phyloP scores from a whole-genome alignment of 108 stramenopile species.

The Cyclotella choctawhatcheeana region DNA sequence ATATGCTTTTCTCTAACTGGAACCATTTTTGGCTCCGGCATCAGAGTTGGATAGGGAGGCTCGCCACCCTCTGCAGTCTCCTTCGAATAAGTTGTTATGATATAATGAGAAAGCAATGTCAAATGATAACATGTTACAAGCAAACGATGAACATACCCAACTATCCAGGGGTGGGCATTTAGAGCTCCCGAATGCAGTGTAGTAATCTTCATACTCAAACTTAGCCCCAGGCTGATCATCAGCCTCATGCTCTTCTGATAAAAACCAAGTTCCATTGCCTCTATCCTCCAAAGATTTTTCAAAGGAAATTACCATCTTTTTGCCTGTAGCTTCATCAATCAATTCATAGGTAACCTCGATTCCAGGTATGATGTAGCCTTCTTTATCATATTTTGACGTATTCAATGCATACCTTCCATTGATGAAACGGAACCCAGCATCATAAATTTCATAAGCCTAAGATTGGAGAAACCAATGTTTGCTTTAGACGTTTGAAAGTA shows the following conservation, averaged over 20 bases:
- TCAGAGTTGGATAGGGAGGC: neutral
- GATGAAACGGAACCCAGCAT: neutral
- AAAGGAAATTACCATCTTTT: neutral
- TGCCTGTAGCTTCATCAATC: neutral
- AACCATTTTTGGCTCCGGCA: neutral
- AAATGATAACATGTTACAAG: too few relatives aligned
- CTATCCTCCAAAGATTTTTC: conserved; percentile 2
- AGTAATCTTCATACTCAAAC: neutral
- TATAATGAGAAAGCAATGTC: too few relatives aligned
- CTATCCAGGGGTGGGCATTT: neutral
- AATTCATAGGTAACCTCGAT: neutral
- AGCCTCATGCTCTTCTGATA: conserved; percentile 3
- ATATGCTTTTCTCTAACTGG: neutral
- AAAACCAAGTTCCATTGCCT: neutral
- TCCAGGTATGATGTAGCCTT: neutral
- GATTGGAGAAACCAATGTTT: too few relatives aligned
- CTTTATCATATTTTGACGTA: neutral
- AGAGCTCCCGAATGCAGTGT: neutral
- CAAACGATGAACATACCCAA: too few relatives aligned
- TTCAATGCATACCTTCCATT: neutral
- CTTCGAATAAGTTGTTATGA: too few relatives aligned
- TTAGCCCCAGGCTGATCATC: neutral
- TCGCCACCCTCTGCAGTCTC: neutral
- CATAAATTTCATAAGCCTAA: neutral
- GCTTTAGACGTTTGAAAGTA: too few relatives aligned